These are phyloP conservation scores for Amyloporia xantha DNA, from an alignment of 768 basidiomycete genomes.

Conservation along the genomic window DNA sequence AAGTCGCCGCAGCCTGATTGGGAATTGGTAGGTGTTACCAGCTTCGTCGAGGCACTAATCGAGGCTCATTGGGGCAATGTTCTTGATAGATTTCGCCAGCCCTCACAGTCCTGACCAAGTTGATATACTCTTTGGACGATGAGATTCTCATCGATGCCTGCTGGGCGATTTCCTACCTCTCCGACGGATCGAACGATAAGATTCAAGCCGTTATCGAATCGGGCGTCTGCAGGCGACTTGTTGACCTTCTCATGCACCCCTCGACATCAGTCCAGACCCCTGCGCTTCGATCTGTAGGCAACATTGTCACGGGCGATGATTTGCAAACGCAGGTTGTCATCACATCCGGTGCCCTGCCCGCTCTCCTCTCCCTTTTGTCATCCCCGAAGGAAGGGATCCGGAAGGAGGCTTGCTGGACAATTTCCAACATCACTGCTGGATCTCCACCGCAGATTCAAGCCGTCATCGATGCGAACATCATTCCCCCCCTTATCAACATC, in stretches of 20 bases:
- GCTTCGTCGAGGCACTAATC: neutral
- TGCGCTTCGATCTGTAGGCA: slow-evolving; percentile 95
- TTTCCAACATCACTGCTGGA: slow-evolving; percentile 97
- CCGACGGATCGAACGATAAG: slow-evolving; percentile 98
- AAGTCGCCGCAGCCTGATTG: slow-evolving; percentile 98
- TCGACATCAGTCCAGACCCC: slow-evolving; percentile 97
- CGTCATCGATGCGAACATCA: slow-evolving; percentile 96
- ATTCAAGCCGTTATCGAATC: slow-evolving; percentile 99
- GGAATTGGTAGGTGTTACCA: slow-evolving; percentile 66
- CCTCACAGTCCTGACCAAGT: slow-evolving; percentile 90
- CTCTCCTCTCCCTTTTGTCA: slow-evolving; percentile 85
- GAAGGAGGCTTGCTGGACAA: slow-evolving; percentile 99
- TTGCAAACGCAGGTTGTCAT: slow-evolving; percentile 99
- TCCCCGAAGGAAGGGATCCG: slow-evolving; percentile 98
- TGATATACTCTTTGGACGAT: slow-evolving; percentile 98
- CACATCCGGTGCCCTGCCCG: slow-evolving; percentile 93
- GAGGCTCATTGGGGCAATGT: slow-evolving; percentile 11
- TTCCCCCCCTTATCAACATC: slow-evolving; percentile 98
- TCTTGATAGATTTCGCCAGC: slow-evolving; percentile 99
- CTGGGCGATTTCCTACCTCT: slow-evolving; percentile 99
- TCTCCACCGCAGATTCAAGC: slow-evolving; percentile 95
- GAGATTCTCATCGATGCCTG: slow-evolving; percentile 99
- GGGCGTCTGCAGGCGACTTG: slow-evolving; percentile 94
- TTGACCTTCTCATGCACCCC: slow-evolving; percentile 93
- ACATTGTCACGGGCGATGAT: slow-evolving; percentile 99